Conservation (phyloP, 257 asterid genomes). For the Solanum etuberosum region DNA sequence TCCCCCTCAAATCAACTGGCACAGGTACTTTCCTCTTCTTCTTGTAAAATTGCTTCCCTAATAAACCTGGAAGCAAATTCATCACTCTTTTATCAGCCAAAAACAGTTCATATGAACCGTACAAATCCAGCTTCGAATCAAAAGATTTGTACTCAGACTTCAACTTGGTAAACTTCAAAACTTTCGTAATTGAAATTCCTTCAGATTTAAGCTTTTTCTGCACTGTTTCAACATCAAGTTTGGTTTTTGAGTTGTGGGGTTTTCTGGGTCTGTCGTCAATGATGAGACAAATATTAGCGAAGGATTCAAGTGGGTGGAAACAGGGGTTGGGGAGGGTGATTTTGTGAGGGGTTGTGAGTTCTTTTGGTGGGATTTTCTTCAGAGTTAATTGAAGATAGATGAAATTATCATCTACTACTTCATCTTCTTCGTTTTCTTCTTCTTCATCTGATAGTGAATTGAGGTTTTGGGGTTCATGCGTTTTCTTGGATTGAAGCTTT, state of each 20-base stretch:
- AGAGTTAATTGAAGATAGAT: conserved; percentile 63
- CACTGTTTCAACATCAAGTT: conserved; percentile 39
- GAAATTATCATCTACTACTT: neutral
- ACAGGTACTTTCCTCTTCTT: conserved; percentile 61
- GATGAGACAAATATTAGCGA: conserved; percentile 40
- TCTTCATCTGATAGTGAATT: neutral
- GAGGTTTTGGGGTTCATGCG: neutral
- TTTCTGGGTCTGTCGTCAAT: conserved; percentile 47
- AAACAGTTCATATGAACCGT: conserved; percentile 46
- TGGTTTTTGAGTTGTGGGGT: neutral
- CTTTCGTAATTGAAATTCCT: conserved; percentile 23
- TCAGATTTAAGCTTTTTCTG: conserved; percentile 22
- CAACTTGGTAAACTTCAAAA: conserved; percentile 57
- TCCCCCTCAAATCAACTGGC: conserved; percentile 43
- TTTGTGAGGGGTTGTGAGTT: conserved; percentile 32
- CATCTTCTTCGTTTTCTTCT: neutral
- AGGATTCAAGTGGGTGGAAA: conserved; percentile 9
- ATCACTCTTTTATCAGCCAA: conserved; percentile 31
- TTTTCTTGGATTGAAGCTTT: conserved; percentile 14
- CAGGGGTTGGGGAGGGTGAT: conserved; percentile 46
- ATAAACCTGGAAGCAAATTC: conserved; percentile 36
- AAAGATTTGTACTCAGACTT: conserved; percentile 54
- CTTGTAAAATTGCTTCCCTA: conserved; percentile 71
- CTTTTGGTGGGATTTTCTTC: conserved; percentile 37
- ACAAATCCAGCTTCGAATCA: conserved; percentile 39